Percentiles rank a stretch among this genome's conserved stretches.
Conservation (phyloP, 305 asterid genomes). For the Solanum chacoense region DNA sequence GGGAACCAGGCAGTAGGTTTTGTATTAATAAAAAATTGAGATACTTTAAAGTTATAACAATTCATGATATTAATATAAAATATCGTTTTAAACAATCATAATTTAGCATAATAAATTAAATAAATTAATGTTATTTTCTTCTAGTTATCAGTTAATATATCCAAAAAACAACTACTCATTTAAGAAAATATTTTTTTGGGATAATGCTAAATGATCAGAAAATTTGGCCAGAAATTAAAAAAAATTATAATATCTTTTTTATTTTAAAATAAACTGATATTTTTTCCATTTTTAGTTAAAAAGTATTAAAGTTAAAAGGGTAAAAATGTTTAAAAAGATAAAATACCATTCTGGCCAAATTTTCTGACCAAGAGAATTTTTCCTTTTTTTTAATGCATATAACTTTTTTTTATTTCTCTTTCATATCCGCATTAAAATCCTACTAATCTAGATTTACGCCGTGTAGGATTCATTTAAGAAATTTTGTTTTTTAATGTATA, state of each 20-base stretch:
- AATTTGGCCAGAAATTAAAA: no score
- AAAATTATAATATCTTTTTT: no score
- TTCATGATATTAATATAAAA: background rate
- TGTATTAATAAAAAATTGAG: background rate
- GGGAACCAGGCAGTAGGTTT: background rate
- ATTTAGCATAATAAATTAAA: background rate
- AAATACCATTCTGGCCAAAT: no score
- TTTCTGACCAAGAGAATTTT: no score
- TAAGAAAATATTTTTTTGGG: no score
- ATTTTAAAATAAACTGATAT: no score
- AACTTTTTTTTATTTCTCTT: background rate
- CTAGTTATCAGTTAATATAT: background rate
- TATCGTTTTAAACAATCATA: background rate
- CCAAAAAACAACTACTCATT: background rate
- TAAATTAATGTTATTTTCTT: background rate
- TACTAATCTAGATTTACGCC: no score
- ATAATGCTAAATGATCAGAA: no score
- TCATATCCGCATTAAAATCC: background rate
- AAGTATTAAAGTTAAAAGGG: no score
- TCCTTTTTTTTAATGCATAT: background rate
- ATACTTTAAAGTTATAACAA: background rate
- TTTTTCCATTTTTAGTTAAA: no score
- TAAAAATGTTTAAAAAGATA: no score
- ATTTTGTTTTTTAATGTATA: no score
- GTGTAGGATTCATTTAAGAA: background rate